Evolutionary conservation across 1,284 basidiomycete genomes (phyloP), one percentile per base, ranked within the genome.

Genomic region (Macrocystidia cucumis): DNA sequence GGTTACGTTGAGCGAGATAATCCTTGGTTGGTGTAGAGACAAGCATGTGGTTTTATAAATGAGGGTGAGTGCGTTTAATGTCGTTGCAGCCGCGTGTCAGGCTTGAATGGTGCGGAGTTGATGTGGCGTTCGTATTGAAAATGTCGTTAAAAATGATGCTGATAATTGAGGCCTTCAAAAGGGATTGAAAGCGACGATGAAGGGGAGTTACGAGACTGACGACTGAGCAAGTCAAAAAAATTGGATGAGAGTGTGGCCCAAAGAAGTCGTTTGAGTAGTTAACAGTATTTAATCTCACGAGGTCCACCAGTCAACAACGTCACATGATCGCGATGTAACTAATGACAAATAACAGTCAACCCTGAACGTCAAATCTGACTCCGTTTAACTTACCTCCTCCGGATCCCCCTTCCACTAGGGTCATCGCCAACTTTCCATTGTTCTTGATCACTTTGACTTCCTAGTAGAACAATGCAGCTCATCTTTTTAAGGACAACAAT

Each of bases 21-120:
- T 56, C 56, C 40, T 57, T 61, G 40, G 57, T 56, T 22, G 62
- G 62, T 24, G 63, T 62, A 37, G 62, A 61, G 40, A 60, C 54
- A 41, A 64, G 63, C 65, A 67, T 65, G 40, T 49, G 49, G 35
- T 43, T 38, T 47, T 42, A 39, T 47, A 41, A 36, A 30, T 14
- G 29, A 43, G 42, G 43, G 35, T 41, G 40, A 35, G 32, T 45
- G 40, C 37, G 33, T 38, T 29, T 31, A 39, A 40, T 32, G 37
- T 35, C 8, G 19, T 34, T n/a, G n/a, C n/a, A n/a, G 42, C 37
- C 29, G 43, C 39, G 46, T 42, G 41, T 42, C 33, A 21, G 37
- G 40, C 32, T 37, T n/a, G n/a, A 20, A 27, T 32, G 35, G 12
- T 25, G 26, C 25, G 32, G 39, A 27, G 24, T 25, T 32, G 17